Evolutionary conservation across 2,329 filamentous ascomycete genomes (phyloP).

Genomic region (Cyphellophora attinorum): DNA sequence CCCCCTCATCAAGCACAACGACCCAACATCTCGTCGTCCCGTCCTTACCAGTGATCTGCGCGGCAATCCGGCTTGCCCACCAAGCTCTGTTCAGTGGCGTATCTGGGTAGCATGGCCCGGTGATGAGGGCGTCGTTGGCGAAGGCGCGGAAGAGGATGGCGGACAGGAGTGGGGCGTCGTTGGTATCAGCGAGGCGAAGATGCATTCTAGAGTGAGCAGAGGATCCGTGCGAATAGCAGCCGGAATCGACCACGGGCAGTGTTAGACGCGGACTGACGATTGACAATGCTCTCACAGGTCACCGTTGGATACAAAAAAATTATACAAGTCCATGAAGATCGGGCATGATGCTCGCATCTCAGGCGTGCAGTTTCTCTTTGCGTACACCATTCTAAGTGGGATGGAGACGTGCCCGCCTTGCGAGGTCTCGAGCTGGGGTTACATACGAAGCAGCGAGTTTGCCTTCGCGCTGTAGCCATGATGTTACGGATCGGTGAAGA

Average conservation of each 20-base stretch:
- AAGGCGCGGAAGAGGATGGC: background rate
- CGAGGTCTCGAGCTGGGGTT: too few relatives aligned
- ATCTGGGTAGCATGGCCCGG: background rate
- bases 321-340: too few relatives aligned
- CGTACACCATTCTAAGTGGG: too few relatives aligned
- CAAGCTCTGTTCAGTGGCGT: background rate
- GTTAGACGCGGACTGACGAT: slow-evolving; percentile 17
- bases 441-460: too few relatives aligned
- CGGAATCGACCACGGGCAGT: slow-evolving; percentile 17
- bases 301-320: slow-evolving; percentile 3
- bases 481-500: too few relatives aligned
- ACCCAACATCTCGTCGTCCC: too few relatives aligned
- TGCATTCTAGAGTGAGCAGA: background rate
- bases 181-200: background rate
- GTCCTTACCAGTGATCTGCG: background rate
- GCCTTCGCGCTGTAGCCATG: too few relatives aligned
- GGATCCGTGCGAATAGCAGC: slow-evolving; percentile 8
- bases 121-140: background rate
- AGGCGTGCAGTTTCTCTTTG: too few relatives aligned
- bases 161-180: background rate
- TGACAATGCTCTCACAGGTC: slow-evolving; percentile 1
- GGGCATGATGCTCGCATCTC: too few relatives aligned
- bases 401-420: too few relatives aligned
- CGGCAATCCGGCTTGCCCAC: background rate
- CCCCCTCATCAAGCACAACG: too few relatives aligned